Percentiles rank a stretch among this genome's conserved stretches.
These are phyloP conservation scores for Sugiyamaella valdiviana DNA, from an alignment of 805 yeast genomes.

Conservation along the genomic window DNA sequence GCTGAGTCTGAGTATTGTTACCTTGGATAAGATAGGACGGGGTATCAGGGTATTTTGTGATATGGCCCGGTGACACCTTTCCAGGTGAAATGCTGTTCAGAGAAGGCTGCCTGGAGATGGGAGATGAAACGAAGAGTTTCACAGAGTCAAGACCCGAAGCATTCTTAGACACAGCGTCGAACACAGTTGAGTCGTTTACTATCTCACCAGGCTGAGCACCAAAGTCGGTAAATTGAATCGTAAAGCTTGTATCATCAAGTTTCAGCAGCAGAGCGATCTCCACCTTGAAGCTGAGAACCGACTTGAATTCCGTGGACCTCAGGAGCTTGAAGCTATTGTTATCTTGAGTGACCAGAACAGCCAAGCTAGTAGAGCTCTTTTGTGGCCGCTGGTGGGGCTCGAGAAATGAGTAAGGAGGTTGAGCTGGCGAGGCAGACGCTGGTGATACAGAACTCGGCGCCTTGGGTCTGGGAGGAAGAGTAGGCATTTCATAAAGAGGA, in stretches of 20 bases:
- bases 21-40: constrained; percentile 53
- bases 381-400: constrained; percentile 35
- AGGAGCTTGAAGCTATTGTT: constrained; percentile 50
- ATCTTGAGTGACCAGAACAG: constrained; percentile 61
- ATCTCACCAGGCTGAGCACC: constrained; percentile 39
- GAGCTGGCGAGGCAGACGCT: background rate
- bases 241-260: constrained; percentile 17
- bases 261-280: constrained; percentile 36
- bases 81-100: background rate
- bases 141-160: constrained; percentile 3
- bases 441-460: background rate
- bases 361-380: constrained; percentile 24
- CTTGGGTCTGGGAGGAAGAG: background rate
- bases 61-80: constrained; percentile 12
- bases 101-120: constrained; percentile 8
- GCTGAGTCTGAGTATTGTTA: background rate
- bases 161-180: constrained; percentile 7
- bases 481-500: constrained; percentile 3
- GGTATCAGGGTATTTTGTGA: constrained; percentile 49
- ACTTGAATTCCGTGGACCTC: constrained; percentile 28
- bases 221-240: constrained; percentile 63
- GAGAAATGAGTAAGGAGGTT: background rate
- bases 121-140: constrained; percentile 20
- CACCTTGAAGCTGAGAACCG: constrained; percentile 37
- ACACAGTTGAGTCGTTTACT: constrained; percentile 19